Conservation (phyloP, 23 red algal species). For the Chondrus crispus region DNA sequence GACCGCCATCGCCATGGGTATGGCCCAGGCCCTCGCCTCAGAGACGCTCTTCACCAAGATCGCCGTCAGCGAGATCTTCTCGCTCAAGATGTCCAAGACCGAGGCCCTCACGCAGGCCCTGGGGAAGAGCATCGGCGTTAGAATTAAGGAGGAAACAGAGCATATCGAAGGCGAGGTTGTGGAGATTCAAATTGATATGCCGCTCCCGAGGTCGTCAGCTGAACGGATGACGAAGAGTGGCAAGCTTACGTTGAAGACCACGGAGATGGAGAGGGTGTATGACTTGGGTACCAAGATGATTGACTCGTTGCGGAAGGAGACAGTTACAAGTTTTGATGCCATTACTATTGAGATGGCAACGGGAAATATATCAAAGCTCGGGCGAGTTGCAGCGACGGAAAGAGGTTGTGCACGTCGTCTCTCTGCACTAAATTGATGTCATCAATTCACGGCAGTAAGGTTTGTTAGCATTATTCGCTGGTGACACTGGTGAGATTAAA, state of each 20-base stretch:
- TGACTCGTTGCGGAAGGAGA: constrained; percentile 68
- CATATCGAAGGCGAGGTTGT: constrained; percentile 98
- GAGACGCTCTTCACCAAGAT: constrained; percentile 93
- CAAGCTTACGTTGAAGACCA: constrained; percentile 94
- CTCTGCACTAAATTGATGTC: constrained; percentile 94
- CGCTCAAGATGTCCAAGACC: constrained; percentile 90
- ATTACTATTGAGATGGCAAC: constrained; percentile 93
- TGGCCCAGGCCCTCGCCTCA: constrained; percentile 83
- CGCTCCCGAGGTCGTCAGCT: constrained; percentile 34
- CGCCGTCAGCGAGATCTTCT: constrained; percentile 86
- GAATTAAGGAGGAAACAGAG: constrained; percentile 91
- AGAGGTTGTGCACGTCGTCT: constrained; percentile 83
- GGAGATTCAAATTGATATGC: constrained; percentile 84
- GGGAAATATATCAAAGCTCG: constrained; percentile 88
- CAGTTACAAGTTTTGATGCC: constrained; percentile 78
- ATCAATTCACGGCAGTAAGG: constrained; percentile 98
- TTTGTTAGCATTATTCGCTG: constrained; percentile 91
- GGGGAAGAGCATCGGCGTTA: constrained; percentile 80
- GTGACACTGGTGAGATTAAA: constrained; percentile 98
- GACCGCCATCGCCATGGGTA: constrained; percentile 92
- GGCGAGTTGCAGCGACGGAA: constrained; percentile 86
- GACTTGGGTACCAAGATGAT: constrained; percentile 94
- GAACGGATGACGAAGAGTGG: constrained; percentile 47
- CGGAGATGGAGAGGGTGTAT: constrained; percentile 99
- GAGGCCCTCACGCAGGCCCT: constrained; percentile 90